Evolutionary conservation across 2,329 filamentous ascomycete genomes (phyloP).

Genomic region (Aspergillus amoenus): DNA sequence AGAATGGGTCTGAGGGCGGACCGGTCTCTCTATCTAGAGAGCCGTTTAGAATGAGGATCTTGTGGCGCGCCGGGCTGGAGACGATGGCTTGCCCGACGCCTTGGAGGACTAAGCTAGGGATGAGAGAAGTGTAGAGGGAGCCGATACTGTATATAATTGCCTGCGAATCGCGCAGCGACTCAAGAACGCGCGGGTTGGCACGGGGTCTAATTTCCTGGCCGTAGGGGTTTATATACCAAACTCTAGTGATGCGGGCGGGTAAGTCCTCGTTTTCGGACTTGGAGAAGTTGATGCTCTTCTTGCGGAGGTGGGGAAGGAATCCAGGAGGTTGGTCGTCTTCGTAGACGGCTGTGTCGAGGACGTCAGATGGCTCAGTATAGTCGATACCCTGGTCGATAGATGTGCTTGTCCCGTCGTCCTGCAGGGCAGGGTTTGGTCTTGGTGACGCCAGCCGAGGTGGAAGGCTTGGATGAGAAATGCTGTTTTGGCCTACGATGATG

Average conservation of each 20-base stretch:
- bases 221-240: constrained; percentile 99
- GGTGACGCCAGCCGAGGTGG: constrained; percentile 28
- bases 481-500: constrained; percentile 85
- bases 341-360: constrained; percentile 37
- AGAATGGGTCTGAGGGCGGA: constrained; percentile 62
- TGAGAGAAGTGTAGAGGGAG: constrained; percentile 85
- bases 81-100: constrained; percentile 69
- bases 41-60: constrained; percentile 83
- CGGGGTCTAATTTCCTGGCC: constrained; percentile 90
- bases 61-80: constrained; percentile 56
- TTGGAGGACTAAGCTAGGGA: constrained; percentile 76
- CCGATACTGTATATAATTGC: constrained; percentile 89
- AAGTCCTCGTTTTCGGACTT: constrained; percentile 80
- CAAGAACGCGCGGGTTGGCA: constrained; percentile 77
- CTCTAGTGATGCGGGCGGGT: constrained; percentile 70
- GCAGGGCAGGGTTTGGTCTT: constrained; percentile 33
- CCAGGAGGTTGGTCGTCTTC: constrained; percentile 54
- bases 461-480: constrained; percentile 78
- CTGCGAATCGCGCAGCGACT: constrained; percentile 62
- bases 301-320: constrained; percentile 74
- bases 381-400: constrained; percentile 22
- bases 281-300: constrained; percentile 77
- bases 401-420: constrained; percentile 28
- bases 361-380: constrained; percentile 29
- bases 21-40: constrained; percentile 84